These are phyloP conservation scores for Debaryomyces castellii DNA, from an alignment of 805 yeast genomes.

Conservation along the genomic window DNA sequence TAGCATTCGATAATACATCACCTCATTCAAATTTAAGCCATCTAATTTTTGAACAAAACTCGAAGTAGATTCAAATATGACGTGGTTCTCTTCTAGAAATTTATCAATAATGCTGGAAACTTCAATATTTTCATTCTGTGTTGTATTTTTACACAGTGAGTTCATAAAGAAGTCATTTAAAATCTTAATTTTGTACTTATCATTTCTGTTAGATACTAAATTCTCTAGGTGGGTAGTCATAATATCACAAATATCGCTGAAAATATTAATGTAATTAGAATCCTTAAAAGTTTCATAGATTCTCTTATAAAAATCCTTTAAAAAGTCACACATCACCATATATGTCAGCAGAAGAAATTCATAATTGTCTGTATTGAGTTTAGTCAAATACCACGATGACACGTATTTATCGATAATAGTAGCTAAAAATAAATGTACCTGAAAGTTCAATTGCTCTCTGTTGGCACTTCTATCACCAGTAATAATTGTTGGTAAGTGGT, in stretches of 20 bases:
- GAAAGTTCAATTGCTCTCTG: constrained; percentile 24
- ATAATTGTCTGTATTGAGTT: constrained; percentile 31
- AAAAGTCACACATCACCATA: constrained; percentile 21
- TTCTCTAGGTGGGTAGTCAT: constrained; percentile 22
- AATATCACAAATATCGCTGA: constrained; percentile 23
- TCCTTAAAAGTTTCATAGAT: constrained; percentile 9
- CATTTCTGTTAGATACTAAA: constrained; percentile 11
- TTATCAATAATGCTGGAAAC: constrained; percentile 7
- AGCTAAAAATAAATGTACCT: constrained; percentile 37
- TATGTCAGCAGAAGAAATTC: constrained; percentile 29
- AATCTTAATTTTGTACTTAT: constrained; percentile 11
- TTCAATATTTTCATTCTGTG: constrained; percentile 3
- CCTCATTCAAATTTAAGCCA: background rate
- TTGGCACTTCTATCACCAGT: constrained; percentile 14
- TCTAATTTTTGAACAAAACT: background rate
- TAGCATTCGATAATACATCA: constrained; percentile 22
- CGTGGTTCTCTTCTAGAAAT: constrained; percentile 16
- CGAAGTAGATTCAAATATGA: constrained; percentile 14
- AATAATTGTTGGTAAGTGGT: constrained; percentile 28
- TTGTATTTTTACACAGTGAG: background rate
- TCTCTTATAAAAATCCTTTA: constrained; percentile 22
- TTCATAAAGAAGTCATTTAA: constrained; percentile 11
- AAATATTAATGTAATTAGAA: constrained; percentile 13
- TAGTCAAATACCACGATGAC: constrained; percentile 24
- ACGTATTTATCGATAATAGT: constrained; percentile 23